These are phyloP conservation scores for Zygosaccharomyces siamensis DNA, from an alignment of 805 yeast species.

Conservation along the genomic window DNA sequence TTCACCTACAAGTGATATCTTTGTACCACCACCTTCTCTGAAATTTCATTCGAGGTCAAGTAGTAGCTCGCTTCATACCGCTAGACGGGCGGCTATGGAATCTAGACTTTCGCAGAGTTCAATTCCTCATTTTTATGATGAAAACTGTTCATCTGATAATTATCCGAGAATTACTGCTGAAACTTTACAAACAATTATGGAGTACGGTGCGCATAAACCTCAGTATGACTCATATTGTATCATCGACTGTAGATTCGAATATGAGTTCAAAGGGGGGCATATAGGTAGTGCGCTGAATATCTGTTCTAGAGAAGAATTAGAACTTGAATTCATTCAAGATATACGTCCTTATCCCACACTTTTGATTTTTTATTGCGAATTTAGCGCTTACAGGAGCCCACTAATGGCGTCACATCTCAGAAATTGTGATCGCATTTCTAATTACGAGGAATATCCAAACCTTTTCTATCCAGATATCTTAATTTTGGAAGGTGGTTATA, in stretches of 20 bases:
- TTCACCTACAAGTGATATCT: constrained; percentile 3
- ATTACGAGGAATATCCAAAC: constrained; percentile 71
- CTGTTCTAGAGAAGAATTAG: constrained; percentile 64
- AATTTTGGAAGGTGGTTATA: constrained; percentile 88
- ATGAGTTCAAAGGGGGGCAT: constrained; percentile 92
- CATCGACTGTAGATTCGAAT: constrained; percentile 87
- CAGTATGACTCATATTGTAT: constrained; percentile 55
- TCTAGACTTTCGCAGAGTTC: constrained; percentile 43
- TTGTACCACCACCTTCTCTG: not conserved
- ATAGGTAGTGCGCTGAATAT: constrained; percentile 77
- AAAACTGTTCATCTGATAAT: constrained; percentile 41
- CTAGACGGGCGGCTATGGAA: constrained; percentile 37
- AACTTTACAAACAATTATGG: constrained; percentile 39
- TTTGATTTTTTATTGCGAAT: constrained; percentile 90
- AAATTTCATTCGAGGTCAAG: not conserved
- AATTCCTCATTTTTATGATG: constrained; percentile 48
- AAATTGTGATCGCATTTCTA: constrained; percentile 71
- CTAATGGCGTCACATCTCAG: constrained; percentile 82
- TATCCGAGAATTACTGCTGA: constrained; percentile 43
- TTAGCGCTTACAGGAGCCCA: constrained; percentile 91
- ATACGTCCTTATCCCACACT: constrained; percentile 36
- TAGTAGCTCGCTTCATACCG: not conserved
- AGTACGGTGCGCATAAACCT: constrained; percentile 35
- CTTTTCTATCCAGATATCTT: constrained; percentile 85
- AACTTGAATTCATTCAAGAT: constrained; percentile 43